Evolutionary conservation across 495 filamentous ascomycete genomes (phyloP), one percentile per base, ranked within the genome.

Genomic region (Trichoderma erinaceum): DNA sequence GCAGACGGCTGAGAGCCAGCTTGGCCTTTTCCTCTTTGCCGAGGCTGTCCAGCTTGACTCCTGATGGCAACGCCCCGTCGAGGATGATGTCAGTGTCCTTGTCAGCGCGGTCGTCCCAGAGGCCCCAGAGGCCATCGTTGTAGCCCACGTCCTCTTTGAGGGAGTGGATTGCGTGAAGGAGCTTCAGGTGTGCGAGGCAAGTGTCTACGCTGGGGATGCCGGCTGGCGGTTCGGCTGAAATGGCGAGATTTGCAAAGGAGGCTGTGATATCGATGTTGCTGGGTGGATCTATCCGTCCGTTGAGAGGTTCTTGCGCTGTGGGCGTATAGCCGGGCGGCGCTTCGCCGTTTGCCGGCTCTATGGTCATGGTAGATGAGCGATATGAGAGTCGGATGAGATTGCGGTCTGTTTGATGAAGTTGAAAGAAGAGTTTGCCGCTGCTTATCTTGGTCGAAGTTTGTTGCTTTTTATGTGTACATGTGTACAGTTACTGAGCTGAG

Each of bases 111-210:
- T 78, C 72, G 68, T 91, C 86, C 67, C 77, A 78, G 48, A 94
- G 80, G 6, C 84, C 85, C 74, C 87, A 93, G 6, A 92, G 78
- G 2, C 86, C 85, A 70, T 90, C 86, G 6, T 76, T 84, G 50
- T 83, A 87, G 2, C 84, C 84, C 38, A 92, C 75, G 15, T 84
- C 81, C 68, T 92, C 86, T 66, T 88, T 89, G 68, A 96, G 75
- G 56, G 80, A 80, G 69, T 90, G 81, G 69, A 96, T 85, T 21
- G 86, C 85, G 66, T 87, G 85, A 12, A 96, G 83, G 11, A 96
- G 79, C 76, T 91, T 92, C 6, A 96, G 81, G 75, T 96, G 92
- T 10, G 86, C 89, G 13, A 92, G 82, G 71, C 89, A 92, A 13
- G 78, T 77, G 61, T 83, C 78, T 12, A 61, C 25, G 3, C 16